A percentile compares a stretch with the other conserved stretches of the same genome.
Conservation (phyloP, 1,139 yeast species). For the Geotrichum australiense region DNA sequence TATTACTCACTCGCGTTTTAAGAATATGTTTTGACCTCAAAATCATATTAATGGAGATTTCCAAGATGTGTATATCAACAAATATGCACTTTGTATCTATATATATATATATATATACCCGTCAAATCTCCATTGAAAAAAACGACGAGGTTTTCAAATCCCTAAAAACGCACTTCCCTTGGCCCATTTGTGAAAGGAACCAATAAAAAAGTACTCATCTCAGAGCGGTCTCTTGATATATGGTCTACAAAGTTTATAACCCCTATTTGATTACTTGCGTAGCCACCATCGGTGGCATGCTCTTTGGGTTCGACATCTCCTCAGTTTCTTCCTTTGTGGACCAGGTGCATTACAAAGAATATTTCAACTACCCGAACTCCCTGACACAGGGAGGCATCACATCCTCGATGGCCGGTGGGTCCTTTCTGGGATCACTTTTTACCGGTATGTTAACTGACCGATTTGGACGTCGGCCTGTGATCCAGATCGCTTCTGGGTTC, state of each 20-base stretch:
- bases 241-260: conserved; percentile 30
- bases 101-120: no score
- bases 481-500: conserved; percentile 65
- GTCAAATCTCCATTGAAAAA: no score
- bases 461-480: conserved; percentile 67
- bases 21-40: no score
- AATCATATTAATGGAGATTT: no score
- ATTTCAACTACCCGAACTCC: conserved; percentile 31
- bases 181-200: no score
- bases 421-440: conserved; percentile 44
- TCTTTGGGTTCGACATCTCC: conserved; percentile 94
- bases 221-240: no score
- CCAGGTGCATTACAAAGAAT: conserved; percentile 50
- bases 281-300: conserved; percentile 88
- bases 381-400: conserved; percentile 81
- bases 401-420: conserved; percentile 93
- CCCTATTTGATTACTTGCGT: conserved; percentile 38
- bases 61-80: no score
- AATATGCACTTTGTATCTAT: no score
- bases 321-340: conserved; percentile 82
- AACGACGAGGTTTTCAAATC: no score
- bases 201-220: no score
- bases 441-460: conserved; percentile 51
- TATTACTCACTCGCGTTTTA: no score
- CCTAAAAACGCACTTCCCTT: no score